Evolutionary conservation across 257 asterid species (phyloP).

Genomic region (Fraxinus anomala): DNA sequence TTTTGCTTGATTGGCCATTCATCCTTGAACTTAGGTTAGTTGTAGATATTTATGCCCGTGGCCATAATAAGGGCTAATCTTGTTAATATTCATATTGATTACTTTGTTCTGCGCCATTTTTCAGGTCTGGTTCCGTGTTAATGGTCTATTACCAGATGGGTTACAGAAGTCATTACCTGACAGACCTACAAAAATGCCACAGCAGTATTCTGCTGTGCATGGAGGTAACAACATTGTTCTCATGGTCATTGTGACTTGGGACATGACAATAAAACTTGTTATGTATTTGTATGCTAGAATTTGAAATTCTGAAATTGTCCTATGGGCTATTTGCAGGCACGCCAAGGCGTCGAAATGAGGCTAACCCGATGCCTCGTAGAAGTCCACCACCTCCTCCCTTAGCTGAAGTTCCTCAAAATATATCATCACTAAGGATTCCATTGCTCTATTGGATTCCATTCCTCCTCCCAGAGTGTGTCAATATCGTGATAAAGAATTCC

Average conservation of each 20-base stretch:
- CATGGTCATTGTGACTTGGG: background rate
- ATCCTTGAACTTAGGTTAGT: constrained; percentile 81
- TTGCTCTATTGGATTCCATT: too few relatives aligned
- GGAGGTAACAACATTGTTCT: constrained; percentile 47
- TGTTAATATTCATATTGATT: constrained; percentile 38
- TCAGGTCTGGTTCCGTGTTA: constrained; percentile 97
- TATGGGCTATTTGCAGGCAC: constrained; percentile 42
- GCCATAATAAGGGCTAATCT: constrained; percentile 51
- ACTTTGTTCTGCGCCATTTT: constrained; percentile 20
- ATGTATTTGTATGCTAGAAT: too few relatives aligned
- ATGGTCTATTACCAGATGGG: constrained; percentile 71
- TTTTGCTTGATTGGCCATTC: constrained; percentile 88
- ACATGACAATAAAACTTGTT: too few relatives aligned
- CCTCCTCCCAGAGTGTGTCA: too few relatives aligned
- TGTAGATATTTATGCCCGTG: constrained; percentile 64
- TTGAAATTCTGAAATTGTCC: too few relatives aligned
- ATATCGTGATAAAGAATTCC: constrained; percentile 38
- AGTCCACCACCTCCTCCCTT: constrained; percentile 77
- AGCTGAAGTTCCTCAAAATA: constrained; percentile 30
- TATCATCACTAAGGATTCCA: constrained; percentile 22
- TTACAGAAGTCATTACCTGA: constrained; percentile 84
- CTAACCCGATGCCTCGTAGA: constrained; percentile 58
- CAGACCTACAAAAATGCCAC: constrained; percentile 66
- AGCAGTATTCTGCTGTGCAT: constrained; percentile 48
- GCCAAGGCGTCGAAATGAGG: constrained; percentile 59